Conservation (phyloP, 768 basidiomycete species). For the Suillus hirtellus region DNA sequence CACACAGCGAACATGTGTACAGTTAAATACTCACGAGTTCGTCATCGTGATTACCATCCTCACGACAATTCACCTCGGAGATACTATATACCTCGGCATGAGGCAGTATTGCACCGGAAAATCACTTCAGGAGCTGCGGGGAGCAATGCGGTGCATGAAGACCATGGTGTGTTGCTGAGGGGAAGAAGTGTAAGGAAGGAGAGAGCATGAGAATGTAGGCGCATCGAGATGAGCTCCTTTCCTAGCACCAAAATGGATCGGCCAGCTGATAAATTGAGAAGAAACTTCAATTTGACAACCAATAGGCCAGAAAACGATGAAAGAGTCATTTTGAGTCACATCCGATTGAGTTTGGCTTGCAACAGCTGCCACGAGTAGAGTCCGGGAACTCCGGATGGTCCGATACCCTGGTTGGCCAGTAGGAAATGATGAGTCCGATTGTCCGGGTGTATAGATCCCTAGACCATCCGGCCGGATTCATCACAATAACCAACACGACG, state of each 20-base stretch:
- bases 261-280: neutral
- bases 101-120: constrained; percentile 12
- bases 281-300: neutral
- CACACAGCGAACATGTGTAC: neutral
- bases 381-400: too few relatives aligned
- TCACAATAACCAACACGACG: too few relatives aligned
- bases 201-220: neutral
- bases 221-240: neutral
- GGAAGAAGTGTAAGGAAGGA: too few relatives aligned
- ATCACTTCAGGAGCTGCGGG: constrained; percentile 35
- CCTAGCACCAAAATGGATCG: neutral
- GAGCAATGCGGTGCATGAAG: constrained; percentile 31
- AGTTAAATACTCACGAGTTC: neutral
- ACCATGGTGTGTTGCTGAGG: constrained; percentile 18
- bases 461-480: too few relatives aligned
- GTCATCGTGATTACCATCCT: neutral
- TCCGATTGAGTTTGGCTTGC: neutral
- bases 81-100: neutral
- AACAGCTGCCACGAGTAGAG: neutral
- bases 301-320: neutral
- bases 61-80: neutral
- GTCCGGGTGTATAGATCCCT: too few relatives aligned
- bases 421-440: too few relatives aligned
- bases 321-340: too few relatives aligned
- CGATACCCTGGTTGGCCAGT: too few relatives aligned